A percentile compares a stretch with the other conserved stretches of the same genome.
Evolutionary conservation across 1,139 yeast genomes (phyloP).

Genomic region (Komagataea norvegica): DNA sequence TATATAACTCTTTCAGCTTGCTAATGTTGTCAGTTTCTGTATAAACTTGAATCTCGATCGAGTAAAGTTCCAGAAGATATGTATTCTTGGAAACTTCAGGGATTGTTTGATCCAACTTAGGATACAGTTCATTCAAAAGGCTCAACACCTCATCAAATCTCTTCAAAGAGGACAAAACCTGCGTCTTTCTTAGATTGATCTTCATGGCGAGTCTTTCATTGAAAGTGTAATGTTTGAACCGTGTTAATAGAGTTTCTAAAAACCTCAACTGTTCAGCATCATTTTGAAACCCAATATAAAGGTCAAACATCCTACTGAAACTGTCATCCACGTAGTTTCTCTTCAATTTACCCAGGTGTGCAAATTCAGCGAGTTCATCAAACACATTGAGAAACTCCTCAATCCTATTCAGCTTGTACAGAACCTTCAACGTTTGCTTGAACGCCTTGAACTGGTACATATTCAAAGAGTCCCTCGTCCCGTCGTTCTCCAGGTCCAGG

Average conservation of each 20-base stretch:
- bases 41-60: conserved; percentile 56
- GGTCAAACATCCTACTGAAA: conserved; percentile 48
- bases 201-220: conserved; percentile 56
- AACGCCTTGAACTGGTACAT: conserved; percentile 46
- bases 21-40: conserved; percentile 36
- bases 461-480: conserved; percentile 13
- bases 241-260: conserved; percentile 14
- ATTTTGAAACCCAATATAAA: conserved; percentile 32
- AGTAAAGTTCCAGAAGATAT: conserved; percentile 56
- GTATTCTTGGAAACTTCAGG: conserved; percentile 43
- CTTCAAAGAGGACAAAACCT: conserved; percentile 39
- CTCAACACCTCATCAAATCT: conserved; percentile 35
- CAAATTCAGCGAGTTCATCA: conserved; percentile 29
- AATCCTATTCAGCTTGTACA: conserved; percentile 34
- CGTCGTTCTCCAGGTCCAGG: conserved; percentile 5
- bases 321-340: conserved; percentile 59
- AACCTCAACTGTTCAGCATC: conserved; percentile 19
- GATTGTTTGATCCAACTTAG: conserved; percentile 32
- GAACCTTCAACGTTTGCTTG: conserved; percentile 62
- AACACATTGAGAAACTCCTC: conserved; percentile 34
- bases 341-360: conserved; percentile 28
- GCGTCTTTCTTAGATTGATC: conserved; percentile 48
- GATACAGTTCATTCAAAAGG: conserved; percentile 40
- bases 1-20: conserved; percentile 44
- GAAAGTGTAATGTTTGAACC: conserved; percentile 24